These are phyloP conservation scores for Pecoramyces ruminantium DNA, from an alignment of 192 early-diverging fungal genomes.

Conservation along the genomic window DNA sequence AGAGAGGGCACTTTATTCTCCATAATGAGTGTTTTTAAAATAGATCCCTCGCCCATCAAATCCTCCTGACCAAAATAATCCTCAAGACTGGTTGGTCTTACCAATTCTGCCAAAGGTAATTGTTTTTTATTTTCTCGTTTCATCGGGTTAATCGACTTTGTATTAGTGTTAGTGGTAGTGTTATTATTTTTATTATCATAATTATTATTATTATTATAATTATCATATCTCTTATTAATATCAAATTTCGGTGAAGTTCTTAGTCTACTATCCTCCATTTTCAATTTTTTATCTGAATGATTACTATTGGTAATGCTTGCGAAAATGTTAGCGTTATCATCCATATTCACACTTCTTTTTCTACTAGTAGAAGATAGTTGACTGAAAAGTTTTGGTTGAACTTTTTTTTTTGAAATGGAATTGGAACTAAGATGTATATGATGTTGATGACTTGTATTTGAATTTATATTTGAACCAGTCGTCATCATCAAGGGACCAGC, in stretches of 20 bases:
- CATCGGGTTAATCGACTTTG: neutral
- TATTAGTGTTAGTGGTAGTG: too few relatives aligned
- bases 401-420: neutral
- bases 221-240: neutral
- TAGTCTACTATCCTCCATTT: neutral
- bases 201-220: neutral
- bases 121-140: neutral
- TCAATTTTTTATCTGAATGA: neutral
- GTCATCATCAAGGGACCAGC: too few relatives aligned
- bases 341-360: too few relatives aligned
- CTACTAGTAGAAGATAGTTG: too few relatives aligned
- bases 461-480: too few relatives aligned
- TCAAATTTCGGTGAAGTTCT: neutral
- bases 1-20: constrained; percentile 52
- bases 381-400: neutral
- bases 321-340: neutral
- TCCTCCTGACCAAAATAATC: constrained; percentile 57
- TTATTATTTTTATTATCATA: too few relatives aligned
- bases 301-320: neutral
- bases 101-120: constrained; percentile 41
- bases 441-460: too few relatives aligned
- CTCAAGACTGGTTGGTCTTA: constrained; percentile 34
- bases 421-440: neutral
- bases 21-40: constrained; percentile 47
- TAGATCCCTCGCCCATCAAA: constrained; percentile 40